Base-by-base conservation (phyloP, 225 moss, liverwort and hornwort genomes). In the Asterella californica region DNA sequence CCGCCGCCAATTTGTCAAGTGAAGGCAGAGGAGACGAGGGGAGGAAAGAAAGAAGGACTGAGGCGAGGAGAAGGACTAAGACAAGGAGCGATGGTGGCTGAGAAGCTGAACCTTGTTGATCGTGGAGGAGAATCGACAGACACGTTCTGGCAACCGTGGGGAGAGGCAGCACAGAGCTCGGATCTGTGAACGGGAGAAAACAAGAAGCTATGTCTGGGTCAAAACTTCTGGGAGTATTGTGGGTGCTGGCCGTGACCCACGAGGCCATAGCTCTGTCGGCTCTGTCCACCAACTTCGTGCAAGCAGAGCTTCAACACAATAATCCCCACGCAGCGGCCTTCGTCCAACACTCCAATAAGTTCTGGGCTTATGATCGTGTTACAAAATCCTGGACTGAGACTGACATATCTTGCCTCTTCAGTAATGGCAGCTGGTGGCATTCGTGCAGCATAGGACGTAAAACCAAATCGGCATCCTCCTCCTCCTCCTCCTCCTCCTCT, bases 311-410 rank as follows among this genome's bases (percentile, higher is more conserved):
- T 10, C 66, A 76, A 27, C 67, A 67, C 64, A 73, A 72, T 38
- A 64, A 62, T 29, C 80, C 82, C 47, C 46, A 60, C 0, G 34
- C 47, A 14, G 77, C 80, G n/a, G 50, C 86, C 6, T 86, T 86
- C 81, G 79, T 83, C 48, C 86, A 83, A 45, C 81, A 81, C 48
- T 86, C 86, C 64, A 78, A 68, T 79, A 83, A 86, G 30, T 86
- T 86, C 72, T 86, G 86, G 86, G 81, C 86, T 33, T 86, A 83
- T n/a, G 86, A 86, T 79, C 86, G 83, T 0, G 70, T 78, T 54
- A 83, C 81, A 0, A 76, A 86, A 79, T 83, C 83, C 24, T 86
- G 86, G 86, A 76, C 57, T 12, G 75, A 79, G 49, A 86, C 86
- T 11, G 86, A 86, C 76, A 49, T 86, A 10, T 83, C 86, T 5